Conservation (phyloP, 2,329 filamentous ascomycete genomes). For the Arthrobotrys iridis region DNA sequence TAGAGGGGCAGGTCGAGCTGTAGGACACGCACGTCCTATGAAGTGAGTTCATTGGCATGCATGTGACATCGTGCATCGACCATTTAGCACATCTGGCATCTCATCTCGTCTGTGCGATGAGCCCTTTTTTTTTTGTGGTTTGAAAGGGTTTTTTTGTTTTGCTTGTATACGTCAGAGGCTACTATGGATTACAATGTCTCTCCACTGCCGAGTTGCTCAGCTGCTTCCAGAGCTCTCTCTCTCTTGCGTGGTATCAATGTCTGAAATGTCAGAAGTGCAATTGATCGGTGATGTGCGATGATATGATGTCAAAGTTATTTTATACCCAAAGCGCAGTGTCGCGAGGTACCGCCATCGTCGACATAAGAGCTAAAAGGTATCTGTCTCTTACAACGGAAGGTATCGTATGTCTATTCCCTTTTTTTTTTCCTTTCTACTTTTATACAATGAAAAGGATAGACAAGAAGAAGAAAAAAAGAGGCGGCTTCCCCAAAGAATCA, state of each 20-base stretch:
- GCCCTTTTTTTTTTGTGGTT: too few species aligned
- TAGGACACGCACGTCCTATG: too few species aligned
- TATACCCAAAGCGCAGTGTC: background rate
- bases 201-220: background rate
- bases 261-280: background rate
- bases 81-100: too few species aligned
- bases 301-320: background rate
- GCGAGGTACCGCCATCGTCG: too few species aligned
- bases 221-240: conserved; percentile 12
- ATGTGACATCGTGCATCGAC: conserved; percentile 18
- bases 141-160: too few species aligned
- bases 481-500: background rate
- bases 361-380: too few species aligned
- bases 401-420: background rate
- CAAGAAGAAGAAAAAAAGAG: background rate
- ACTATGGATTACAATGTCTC: background rate
- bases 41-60: background rate
- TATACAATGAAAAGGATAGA: conserved; percentile 12
- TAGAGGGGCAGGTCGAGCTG: conserved; percentile 1
- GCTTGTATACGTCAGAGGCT: conserved; percentile 6
- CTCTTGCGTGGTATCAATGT: background rate
- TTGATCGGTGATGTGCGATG: conserved; percentile 5
- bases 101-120: conserved; percentile 13
- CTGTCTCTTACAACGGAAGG: too few species aligned
- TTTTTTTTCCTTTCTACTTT: conserved; percentile 15